Percentiles rank a stretch among this genome's conserved stretches.
Evolutionary conservation across 2,329 filamentous ascomycete species (phyloP).

Genomic region (Sporothrix dimorphospora): DNA sequence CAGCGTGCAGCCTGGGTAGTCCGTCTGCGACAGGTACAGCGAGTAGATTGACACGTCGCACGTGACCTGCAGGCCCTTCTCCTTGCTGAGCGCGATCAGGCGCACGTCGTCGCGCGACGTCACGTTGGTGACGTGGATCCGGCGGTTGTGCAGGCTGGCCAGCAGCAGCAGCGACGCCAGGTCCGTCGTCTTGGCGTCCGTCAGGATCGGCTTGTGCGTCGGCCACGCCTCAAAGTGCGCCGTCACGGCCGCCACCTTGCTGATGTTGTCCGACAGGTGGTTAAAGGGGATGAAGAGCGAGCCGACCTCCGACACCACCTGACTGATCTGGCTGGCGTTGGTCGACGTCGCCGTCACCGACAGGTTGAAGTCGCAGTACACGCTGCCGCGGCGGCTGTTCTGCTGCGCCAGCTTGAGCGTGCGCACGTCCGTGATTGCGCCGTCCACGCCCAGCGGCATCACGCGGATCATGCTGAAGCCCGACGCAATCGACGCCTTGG

Average conservation of each 20-base stretch:
- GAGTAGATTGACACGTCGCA: constrained; percentile 83
- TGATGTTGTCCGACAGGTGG: constrained; percentile 79
- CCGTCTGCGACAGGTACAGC: constrained; percentile 72
- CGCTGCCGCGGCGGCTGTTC: constrained; percentile 64
- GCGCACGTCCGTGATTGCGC: constrained; percentile 71
- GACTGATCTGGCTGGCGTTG: constrained; percentile 75
- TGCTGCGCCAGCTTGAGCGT: constrained; percentile 72
- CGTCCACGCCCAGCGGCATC: constrained; percentile 74
- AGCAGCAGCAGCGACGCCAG: constrained; percentile 75
- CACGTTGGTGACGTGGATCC: constrained; percentile 78
- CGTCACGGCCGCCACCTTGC: constrained; percentile 78
- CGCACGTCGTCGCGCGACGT: constrained; percentile 81
- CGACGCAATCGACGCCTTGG: constrained; percentile 71
- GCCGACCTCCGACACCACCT: constrained; percentile 72
- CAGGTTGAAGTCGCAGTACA: constrained; percentile 79
- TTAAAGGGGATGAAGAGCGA: constrained; percentile 85
- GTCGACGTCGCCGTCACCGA: constrained; percentile 73
- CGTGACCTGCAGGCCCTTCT: constrained; percentile 79
- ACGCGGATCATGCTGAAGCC: constrained; percentile 82
- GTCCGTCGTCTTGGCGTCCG: constrained; percentile 75
- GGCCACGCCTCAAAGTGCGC: constrained; percentile 81
- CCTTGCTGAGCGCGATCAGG: constrained; percentile 75
- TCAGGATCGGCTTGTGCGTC: constrained; percentile 76
- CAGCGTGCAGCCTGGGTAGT: constrained; percentile 68
- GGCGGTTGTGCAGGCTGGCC: constrained; percentile 75